Conservation (phyloP, 148 eudicot species). For the Rhododendron mucronatum region DNA sequence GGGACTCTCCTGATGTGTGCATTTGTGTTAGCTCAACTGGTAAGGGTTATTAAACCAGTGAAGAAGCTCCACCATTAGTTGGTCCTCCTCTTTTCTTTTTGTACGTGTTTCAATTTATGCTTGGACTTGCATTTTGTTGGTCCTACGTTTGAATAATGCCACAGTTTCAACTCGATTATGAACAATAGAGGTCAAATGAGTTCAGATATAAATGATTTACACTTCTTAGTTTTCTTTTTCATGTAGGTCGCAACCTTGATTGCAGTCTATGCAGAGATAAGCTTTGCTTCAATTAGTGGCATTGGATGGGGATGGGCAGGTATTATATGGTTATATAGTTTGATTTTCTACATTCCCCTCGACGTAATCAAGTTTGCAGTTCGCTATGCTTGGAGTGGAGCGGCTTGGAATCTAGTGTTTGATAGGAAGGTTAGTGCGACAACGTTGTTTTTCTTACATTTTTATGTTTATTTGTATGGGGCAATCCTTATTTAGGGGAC, state of each 20-base stretch:
- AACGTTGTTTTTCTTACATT: neutral
- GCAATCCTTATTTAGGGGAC: neutral
- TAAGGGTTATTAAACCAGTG: slow-evolving; percentile 15
- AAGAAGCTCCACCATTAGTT: slow-evolving; percentile 3
- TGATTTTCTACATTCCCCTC: slow-evolving; percentile 62
- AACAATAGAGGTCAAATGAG: neutral
- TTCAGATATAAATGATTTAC: neutral
- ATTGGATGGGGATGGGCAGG: slow-evolving; percentile 87
- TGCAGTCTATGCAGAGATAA: slow-evolving; percentile 66
- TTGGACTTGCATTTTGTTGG: neutral
- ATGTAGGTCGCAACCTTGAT: slow-evolving; percentile 66
- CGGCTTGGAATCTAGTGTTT: slow-evolving; percentile 60
- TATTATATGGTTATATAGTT: slow-evolving; percentile 67
- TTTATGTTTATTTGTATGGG: neutral
- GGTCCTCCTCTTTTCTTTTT: neutral
- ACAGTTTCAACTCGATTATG: neutral
- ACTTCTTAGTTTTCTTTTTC: neutral
- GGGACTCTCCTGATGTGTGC: slow-evolving; percentile 63
- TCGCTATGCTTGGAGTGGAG: slow-evolving; percentile 54
- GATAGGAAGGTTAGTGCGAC: slow-evolving; percentile 48
- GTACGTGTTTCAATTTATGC: neutral
- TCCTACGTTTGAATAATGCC: neutral
- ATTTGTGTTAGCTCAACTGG: slow-evolving; percentile 69
- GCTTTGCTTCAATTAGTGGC: slow-evolving; percentile 66
- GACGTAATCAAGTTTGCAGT: slow-evolving; percentile 60